Evolutionary conservation across 2,329 filamentous ascomycete species (phyloP).

Genomic region (Escovopsis sp.): DNA sequence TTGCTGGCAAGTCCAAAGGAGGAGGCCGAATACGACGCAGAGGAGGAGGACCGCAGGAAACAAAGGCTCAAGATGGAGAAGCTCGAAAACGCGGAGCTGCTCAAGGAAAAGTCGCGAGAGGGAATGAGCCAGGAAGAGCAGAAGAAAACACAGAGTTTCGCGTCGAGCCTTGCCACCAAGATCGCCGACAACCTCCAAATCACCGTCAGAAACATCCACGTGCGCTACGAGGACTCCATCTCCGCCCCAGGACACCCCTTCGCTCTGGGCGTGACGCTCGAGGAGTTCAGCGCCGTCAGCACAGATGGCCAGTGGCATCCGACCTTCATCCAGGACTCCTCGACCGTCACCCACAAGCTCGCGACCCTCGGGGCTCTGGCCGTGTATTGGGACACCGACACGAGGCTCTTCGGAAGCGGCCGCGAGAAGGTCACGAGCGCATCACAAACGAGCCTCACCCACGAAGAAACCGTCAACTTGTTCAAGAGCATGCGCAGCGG

Average conservation of each 20-base stretch:
- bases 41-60: conserved; percentile 74
- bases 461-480: conserved; percentile 61
- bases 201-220: conserved; percentile 94
- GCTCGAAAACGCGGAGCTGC: conserved; percentile 84
- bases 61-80: conserved; percentile 98
- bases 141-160: conserved; percentile 96
- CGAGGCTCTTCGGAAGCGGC: conserved; percentile 66
- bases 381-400: conserved; percentile 97
- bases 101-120: conserved; percentile 85
- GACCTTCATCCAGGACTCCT: conserved; percentile 84
- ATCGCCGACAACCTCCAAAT: conserved; percentile 98
- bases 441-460: conserved; percentile 44
- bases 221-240: conserved; percentile 95
- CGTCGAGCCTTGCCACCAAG: conserved; percentile 83
- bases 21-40: conserved; percentile 82
- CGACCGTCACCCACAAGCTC: conserved; percentile 77
- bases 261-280: conserved; percentile 77
- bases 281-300: conserved; percentile 93
- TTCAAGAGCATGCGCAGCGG: conserved; percentile 69
- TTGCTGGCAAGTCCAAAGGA: conserved; percentile 89
- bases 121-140: conserved; percentile 91
- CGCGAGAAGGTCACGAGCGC: conserved; percentile 49
- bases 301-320: conserved; percentile 92
- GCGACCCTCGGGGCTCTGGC: conserved; percentile 80
- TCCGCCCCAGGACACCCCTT: conserved; percentile 92